These are phyloP conservation scores for Hyaloperonospora arabidopsidis DNA, from an alignment of 352 stramenopile genomes.

Conservation along the genomic window DNA sequence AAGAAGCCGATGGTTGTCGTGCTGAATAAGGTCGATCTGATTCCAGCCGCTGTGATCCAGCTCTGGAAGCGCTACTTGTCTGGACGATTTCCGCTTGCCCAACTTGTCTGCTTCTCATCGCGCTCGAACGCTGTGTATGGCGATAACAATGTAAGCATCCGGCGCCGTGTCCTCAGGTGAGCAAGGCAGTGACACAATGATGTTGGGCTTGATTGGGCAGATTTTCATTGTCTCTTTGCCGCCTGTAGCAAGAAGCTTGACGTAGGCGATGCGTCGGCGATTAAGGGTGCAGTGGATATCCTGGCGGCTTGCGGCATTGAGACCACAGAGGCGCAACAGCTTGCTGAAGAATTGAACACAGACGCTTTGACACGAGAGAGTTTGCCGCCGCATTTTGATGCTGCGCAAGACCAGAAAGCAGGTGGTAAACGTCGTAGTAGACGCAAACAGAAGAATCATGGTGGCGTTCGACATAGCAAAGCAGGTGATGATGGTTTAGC, in stretches of 20 bases:
- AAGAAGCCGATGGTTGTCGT: slow-evolving; percentile 76
- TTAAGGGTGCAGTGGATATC: slow-evolving; percentile 60
- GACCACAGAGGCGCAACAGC: slow-evolving; percentile 36
- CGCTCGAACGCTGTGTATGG: slow-evolving; percentile 64
- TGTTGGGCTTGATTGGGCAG: background rate
- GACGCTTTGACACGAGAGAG: slow-evolving; percentile 30
- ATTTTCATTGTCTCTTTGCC: background rate
- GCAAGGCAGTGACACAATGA: slow-evolving; percentile 1
- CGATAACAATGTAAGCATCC: slow-evolving; percentile 54
- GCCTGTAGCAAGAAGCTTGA: slow-evolving; percentile 62
- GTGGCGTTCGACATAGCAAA: slow-evolving; percentile 16
- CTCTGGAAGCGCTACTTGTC: slow-evolving; percentile 62
- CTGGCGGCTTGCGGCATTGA: slow-evolving; percentile 62
- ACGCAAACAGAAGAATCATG: slow-evolving; percentile 52
- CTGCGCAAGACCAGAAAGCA: slow-evolving; percentile 29
- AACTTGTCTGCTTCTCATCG: slow-evolving; percentile 72
- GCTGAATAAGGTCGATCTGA: slow-evolving; percentile 82
- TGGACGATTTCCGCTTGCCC: slow-evolving; percentile 53
- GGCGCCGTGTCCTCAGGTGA: slow-evolving; percentile 63
- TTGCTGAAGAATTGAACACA: slow-evolving; percentile 61
- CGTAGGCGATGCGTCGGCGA: slow-evolving; percentile 55
- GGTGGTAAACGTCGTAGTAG: slow-evolving; percentile 38
- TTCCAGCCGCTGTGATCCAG: slow-evolving; percentile 48
- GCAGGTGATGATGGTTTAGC: slow-evolving; percentile 5
- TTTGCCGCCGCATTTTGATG: slow-evolving; percentile 23